A percentile compares a stretch with the other conserved stretches of the same genome.
These are phyloP conservation scores for Phytophthora boehmeriae DNA, from an alignment of 352 stramenopile genomes.

Conservation along the genomic window DNA sequence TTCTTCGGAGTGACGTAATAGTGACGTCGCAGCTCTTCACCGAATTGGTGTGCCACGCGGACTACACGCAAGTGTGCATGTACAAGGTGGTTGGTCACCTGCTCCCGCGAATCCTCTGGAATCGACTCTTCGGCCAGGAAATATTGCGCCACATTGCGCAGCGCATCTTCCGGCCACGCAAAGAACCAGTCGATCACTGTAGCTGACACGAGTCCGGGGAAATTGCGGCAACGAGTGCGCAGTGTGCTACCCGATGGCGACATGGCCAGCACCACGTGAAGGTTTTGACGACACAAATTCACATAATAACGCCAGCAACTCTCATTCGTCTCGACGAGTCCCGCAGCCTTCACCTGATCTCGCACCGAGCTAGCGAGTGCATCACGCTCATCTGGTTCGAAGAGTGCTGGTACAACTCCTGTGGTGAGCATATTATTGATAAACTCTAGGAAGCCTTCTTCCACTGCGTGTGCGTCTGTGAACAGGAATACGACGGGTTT, in stretches of 20 bases:
- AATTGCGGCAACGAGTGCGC: constrained; percentile 94
- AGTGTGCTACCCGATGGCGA: constrained; percentile 93
- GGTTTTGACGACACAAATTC: constrained; percentile 92
- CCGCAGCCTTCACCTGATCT: constrained; percentile 88
- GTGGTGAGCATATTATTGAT: constrained; percentile 98
- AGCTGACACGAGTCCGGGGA: constrained; percentile 92
- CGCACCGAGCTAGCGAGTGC: constrained; percentile 81
- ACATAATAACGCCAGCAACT: constrained; percentile 96
- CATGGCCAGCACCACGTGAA: constrained; percentile 96
- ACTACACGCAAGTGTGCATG: constrained; percentile 93
- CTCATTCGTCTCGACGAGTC: constrained; percentile 92
- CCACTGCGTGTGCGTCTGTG: constrained; percentile 94
- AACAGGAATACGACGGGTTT: constrained; percentile 95
- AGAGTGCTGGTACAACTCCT: constrained; percentile 93
- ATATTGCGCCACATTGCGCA: constrained; percentile 93
- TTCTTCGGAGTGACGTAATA: constrained; percentile 99
- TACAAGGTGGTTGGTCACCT: constrained; percentile 91
- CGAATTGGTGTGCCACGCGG: constrained; percentile 89
- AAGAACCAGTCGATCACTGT: constrained; percentile 98
- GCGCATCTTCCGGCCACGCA: constrained; percentile 93
- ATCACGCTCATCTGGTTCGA: constrained; percentile 93
- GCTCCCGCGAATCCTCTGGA: constrained; percentile 79
- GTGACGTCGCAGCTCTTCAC: constrained; percentile 89
- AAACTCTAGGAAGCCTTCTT: constrained; percentile 97
- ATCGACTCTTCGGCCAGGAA: constrained; percentile 94